A percentile compares a stretch with the other conserved stretches of the same genome.
These are phyloP conservation scores for Anethum foeniculum DNA, from an alignment of 140 eudicot species.

Conservation along the genomic window DNA sequence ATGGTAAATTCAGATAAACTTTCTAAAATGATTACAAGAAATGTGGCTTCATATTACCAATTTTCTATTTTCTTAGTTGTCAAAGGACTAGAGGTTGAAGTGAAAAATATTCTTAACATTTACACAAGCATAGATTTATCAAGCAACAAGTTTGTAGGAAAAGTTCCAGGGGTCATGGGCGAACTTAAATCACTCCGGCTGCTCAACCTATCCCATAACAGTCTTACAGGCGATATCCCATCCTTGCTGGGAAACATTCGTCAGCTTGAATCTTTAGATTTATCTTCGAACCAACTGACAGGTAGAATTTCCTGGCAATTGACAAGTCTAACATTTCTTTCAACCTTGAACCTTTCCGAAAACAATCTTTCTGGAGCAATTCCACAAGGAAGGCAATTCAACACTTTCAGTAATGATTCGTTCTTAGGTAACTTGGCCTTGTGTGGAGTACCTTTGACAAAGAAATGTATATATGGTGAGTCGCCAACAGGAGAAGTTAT, in stretches of 20 bases:
- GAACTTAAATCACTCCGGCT: neutral
- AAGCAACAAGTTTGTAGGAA: neutral
- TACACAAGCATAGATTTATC: neutral
- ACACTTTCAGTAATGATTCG: neutral
- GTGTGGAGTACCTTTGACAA: neutral
- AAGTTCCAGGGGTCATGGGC: neutral
- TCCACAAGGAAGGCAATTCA: neutral
- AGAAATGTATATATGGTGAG: neutral
- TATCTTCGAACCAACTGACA: neutral
- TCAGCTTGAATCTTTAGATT: neutral
- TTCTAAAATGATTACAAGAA: no score
- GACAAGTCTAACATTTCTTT: neutral
- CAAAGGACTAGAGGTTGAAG: neutral
- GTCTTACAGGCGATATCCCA: neutral
- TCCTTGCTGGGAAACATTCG: neutral
- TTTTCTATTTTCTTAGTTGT: neutral
- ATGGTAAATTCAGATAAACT: neutral
- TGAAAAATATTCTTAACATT: no score
- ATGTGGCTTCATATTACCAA: neutral
- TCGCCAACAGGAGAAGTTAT: neutral
- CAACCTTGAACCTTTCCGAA: neutral
- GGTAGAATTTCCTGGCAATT: neutral
- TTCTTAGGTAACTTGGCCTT: neutral
- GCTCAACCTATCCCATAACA: neutral
- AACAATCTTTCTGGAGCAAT: neutral